Evolutionary conservation across 176 grass and related monocot species (phyloP).

Genomic region (Hyparrhenia diplandra): DNA sequence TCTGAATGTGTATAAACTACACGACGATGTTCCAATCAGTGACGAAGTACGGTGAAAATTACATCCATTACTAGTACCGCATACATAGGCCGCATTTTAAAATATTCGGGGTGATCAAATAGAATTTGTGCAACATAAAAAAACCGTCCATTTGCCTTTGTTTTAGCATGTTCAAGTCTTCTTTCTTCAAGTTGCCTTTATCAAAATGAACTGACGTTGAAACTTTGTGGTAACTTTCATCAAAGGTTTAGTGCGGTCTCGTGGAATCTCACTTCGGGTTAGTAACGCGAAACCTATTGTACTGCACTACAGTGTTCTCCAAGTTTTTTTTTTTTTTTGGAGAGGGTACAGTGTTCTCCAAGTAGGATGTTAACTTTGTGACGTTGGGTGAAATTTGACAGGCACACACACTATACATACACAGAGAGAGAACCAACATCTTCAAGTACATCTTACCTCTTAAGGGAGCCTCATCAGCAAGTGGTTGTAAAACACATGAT

Average conservation of each 20-base stretch:
- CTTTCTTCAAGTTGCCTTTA: neutral
- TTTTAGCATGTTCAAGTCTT: neutral
- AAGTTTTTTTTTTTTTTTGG: no score
- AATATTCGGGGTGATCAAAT: neutral
- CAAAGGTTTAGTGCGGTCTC: neutral
- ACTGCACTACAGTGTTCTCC: neutral
- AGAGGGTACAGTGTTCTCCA: no score
- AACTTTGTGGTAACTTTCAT: neutral
- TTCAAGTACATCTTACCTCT: neutral
- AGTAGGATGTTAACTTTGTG: neutral
- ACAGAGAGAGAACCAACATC: neutral
- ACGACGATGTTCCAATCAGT: neutral
- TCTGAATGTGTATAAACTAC: conserved; percentile 4
- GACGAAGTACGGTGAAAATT: conserved; percentile 22
- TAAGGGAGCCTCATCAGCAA: no score
- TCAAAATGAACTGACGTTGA: neutral
- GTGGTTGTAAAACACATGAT: no score
- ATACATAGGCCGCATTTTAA: neutral
- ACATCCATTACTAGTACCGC: conserved; percentile 9
- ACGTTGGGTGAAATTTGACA: neutral
- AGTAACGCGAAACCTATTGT: no score
- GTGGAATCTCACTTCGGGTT: neutral
- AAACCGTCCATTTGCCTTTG: neutral
- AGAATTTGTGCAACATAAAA: neutral
- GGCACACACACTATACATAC: no score